Conservation (phyloP, 2,329 filamentous ascomycete species). For the Sporothrix schenckii region DNA sequence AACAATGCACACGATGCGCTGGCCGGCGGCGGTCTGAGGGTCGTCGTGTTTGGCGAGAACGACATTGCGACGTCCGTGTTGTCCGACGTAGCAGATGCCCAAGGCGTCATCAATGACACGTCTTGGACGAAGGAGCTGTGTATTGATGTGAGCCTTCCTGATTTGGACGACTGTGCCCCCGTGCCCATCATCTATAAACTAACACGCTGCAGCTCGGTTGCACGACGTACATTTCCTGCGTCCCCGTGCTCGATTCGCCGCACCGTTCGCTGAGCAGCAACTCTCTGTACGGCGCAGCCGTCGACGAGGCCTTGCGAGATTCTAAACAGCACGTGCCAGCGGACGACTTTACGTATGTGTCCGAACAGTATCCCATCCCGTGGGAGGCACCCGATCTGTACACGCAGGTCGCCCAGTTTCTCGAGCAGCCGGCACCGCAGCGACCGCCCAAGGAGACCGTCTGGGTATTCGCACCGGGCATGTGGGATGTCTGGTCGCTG, state of each 20-base stretch:
- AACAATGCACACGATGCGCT: slow-evolving; percentile 32
- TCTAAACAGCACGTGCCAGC: slow-evolving; percentile 45
- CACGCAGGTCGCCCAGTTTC: slow-evolving; percentile 51
- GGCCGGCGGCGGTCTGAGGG: slow-evolving; percentile 46
- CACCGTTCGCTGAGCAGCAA: slow-evolving; percentile 56
- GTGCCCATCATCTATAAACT: not conserved
- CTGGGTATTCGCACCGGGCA: slow-evolving; percentile 58
- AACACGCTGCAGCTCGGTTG: slow-evolving; percentile 49
- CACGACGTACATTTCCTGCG: slow-evolving; percentile 50
- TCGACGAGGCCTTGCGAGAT: slow-evolving; percentile 42
- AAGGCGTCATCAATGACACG: slow-evolving; percentile 35
- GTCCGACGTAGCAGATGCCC: not conserved
- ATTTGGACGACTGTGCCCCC: slow-evolving; percentile 52
- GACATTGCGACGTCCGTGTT: slow-evolving; percentile 45
- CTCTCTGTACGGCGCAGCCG: slow-evolving; percentile 54
- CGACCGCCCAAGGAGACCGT: slow-evolving; percentile 51
- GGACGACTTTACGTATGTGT: slow-evolving; percentile 50
- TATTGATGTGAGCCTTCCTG: slow-evolving; percentile 46
- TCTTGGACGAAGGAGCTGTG: slow-evolving; percentile 57
- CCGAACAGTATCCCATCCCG: slow-evolving; percentile 49
- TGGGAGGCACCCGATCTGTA: slow-evolving; percentile 48
- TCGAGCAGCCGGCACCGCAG: slow-evolving; percentile 45
- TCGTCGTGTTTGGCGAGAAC: slow-evolving; percentile 59
- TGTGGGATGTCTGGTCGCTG: slow-evolving; percentile 59
- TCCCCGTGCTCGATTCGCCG: slow-evolving; percentile 43